Percentiles rank a stretch among this genome's conserved stretches.
phyloP scores from a whole-genome alignment of 1,284 basidiomycete species.

The Schizophyllum commune region DNA sequence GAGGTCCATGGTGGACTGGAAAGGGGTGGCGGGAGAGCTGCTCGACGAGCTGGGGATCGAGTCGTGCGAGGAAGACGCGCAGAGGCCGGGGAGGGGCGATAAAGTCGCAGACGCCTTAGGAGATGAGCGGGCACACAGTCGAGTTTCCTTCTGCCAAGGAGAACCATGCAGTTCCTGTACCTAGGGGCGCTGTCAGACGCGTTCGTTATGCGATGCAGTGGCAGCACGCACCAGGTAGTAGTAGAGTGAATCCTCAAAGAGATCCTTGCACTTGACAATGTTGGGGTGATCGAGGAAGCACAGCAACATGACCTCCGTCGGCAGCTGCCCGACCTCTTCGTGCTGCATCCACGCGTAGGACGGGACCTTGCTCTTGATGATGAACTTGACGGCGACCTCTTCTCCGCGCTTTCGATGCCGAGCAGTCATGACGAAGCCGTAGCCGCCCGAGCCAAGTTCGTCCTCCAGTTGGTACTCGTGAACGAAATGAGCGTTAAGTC shows the following conservation, averaged over 20 bases:
- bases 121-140: neutral
- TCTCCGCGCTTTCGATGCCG: constrained; percentile 41
- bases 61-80: constrained; percentile 30
- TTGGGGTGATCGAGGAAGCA: constrained; percentile 70
- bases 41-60: constrained; percentile 10
- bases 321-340: constrained; percentile 51
- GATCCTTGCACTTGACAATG: constrained; percentile 76
- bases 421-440: constrained; percentile 87
- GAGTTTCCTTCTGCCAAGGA: constrained; percentile 55
- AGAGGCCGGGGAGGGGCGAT: constrained; percentile 40
- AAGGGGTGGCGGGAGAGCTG: constrained; percentile 8
- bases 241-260: constrained; percentile 78
- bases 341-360: constrained; percentile 75
- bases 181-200: constrained; percentile 29
- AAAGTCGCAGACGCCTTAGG: constrained; percentile 21
- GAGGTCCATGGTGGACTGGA: constrained; percentile 12
- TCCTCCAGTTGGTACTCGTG: constrained; percentile 62
- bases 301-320: constrained; percentile 77
- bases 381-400: constrained; percentile 92
- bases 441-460: constrained; percentile 86
- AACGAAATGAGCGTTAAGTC: constrained; percentile 61
- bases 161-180: constrained; percentile 89
- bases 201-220: neutral
- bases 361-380: constrained; percentile 79
- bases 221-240: constrained; percentile 71